These are phyloP conservation scores for Cyclotella sp. DNA, from an alignment of 108 stramenopile species.

Conservation along the genomic window DNA sequence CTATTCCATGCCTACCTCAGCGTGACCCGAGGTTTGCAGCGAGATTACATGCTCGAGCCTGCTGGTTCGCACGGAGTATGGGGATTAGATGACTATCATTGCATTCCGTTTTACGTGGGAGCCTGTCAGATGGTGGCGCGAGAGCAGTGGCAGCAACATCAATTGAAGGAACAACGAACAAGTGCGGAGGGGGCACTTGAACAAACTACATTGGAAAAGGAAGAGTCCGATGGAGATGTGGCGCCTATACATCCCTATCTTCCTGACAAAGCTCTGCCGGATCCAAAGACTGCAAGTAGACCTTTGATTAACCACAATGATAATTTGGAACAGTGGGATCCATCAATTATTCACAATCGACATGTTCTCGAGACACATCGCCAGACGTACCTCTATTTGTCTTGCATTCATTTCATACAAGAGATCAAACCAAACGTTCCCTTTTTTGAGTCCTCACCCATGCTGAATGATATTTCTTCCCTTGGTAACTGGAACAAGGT, in stretches of 20 bases:
- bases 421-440: slow-evolving; percentile 88
- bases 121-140: slow-evolving; percentile 81
- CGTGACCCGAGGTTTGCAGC: slow-evolving; percentile 80
- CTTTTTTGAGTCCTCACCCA: slow-evolving; percentile 93
- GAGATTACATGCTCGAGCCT: slow-evolving; percentile 94
- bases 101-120: slow-evolving; percentile 94
- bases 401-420: slow-evolving; percentile 86
- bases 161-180: slow-evolving; percentile 16
- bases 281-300: slow-evolving; percentile 1
- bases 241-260: slow-evolving; percentile 40
- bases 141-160: slow-evolving; percentile 48
- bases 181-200: slow-evolving; percentile 1
- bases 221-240: slow-evolving; percentile 33
- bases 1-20: slow-evolving; percentile 76
- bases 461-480: slow-evolving; percentile 91
- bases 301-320: slow-evolving; percentile 23
- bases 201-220: slow-evolving; percentile 9
- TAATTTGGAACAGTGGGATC: slow-evolving; percentile 47
- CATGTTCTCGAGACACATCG: slow-evolving; percentile 36
- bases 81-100: slow-evolving; percentile 98
- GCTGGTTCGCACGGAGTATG: slow-evolving; percentile 96
- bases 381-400: slow-evolving; percentile 72
- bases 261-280: slow-evolving; percentile 16
- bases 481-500: slow-evolving; percentile 88
- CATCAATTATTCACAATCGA: slow-evolving; percentile 47